Base-by-base conservation (phyloP, 202 grass and related monocot species). In the Schoenoplectus triqueter region DNA sequence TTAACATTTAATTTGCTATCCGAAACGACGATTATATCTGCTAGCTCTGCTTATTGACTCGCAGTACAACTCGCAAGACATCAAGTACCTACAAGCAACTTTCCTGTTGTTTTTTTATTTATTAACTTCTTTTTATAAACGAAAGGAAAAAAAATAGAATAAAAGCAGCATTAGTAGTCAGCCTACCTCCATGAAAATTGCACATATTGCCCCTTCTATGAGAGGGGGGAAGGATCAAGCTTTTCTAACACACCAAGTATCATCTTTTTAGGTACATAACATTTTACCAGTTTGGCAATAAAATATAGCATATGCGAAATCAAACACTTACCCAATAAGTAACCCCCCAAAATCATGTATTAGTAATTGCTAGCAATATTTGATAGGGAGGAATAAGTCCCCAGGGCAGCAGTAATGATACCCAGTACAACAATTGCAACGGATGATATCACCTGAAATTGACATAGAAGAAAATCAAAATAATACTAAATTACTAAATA, bases 301-400 rank as follows among this genome's bases (percentile, higher is more conserved):
- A 73, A 50, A 19, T 49, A 20, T 31, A 31, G 31, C 31, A 31
- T 31, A 31, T 31, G 17, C 14, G 21, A 60, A n/a, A 60, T 15
- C 1, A 59, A 78, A 15, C 54, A 60, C 2, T 4, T 59, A 42
- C 15, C 21, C 46, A 77, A 77, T 17, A 52, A 73, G 10, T 73
- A 41, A 78, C 40, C 71, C 14, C 44, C 40, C 83, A 5, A 74
- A 66, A 31, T 4, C 13, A 54, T 17, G 9, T 22, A 69, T 92
- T 65, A 98, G 20, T 92, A 85, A 59, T 59, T 87, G 50, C 85
- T 86, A 31, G 54, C 69, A 60, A 98, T 93, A 65, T 31, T 78
- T 50, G 80, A 61, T 7, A 98, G 0, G 3, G 95, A 92, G 2
- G 92, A 93, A 80, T 95, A 98, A 2, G 95, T 98, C 45, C 95